Evolutionary conservation across 352 stramenopile genomes (phyloP).

Genomic region (Discostella stelligera): DNA sequence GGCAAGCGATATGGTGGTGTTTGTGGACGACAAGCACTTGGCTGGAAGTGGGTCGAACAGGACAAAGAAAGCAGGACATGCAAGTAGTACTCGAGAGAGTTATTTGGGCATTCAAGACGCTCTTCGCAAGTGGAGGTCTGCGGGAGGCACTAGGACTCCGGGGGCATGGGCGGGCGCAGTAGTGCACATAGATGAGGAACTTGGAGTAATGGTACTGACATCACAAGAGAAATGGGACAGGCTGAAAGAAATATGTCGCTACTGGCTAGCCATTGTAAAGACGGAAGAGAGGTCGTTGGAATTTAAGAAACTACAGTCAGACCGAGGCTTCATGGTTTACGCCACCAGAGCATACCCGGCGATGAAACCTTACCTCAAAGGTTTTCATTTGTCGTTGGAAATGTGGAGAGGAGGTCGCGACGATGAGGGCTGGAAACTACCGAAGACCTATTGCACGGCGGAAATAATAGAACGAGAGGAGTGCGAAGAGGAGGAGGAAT

Average conservation of each 20-base stretch:
- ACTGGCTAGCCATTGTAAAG: no score
- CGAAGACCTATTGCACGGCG: not conserved
- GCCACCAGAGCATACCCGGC: slow-evolving; percentile 32
- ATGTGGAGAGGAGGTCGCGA: slow-evolving; percentile 40
- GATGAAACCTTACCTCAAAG: slow-evolving; percentile 56
- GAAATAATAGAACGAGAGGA: no score
- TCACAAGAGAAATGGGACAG: slow-evolving; percentile 60
- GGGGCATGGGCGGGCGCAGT: slow-evolving; percentile 57
- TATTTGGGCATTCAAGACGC: slow-evolving; percentile 45
- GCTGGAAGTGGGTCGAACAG: slow-evolving; percentile 53
- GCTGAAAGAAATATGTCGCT: slow-evolving; percentile 1
- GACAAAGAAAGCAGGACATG: slow-evolving; percentile 27
- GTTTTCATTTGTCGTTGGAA: slow-evolving; percentile 52
- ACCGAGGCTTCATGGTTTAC: slow-evolving; percentile 56
- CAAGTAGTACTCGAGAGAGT: slow-evolving; percentile 26
- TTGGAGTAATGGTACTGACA: slow-evolving; percentile 32
- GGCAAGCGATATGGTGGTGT: no score
- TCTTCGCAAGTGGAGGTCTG: slow-evolving; percentile 38
- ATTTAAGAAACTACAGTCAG: slow-evolving; percentile 30
- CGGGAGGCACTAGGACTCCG: slow-evolving; percentile 14
- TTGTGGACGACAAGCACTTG: slow-evolving; percentile 23
- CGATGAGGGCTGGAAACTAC: slow-evolving; percentile 50
- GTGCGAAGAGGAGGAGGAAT: not conserved
- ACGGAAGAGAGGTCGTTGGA: slow-evolving; percentile 4
- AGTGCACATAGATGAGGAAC: slow-evolving; percentile 20